Base-by-base conservation (phyloP, 1,284 basidiomycete species). In the Trichosporon ovoides region DNA sequence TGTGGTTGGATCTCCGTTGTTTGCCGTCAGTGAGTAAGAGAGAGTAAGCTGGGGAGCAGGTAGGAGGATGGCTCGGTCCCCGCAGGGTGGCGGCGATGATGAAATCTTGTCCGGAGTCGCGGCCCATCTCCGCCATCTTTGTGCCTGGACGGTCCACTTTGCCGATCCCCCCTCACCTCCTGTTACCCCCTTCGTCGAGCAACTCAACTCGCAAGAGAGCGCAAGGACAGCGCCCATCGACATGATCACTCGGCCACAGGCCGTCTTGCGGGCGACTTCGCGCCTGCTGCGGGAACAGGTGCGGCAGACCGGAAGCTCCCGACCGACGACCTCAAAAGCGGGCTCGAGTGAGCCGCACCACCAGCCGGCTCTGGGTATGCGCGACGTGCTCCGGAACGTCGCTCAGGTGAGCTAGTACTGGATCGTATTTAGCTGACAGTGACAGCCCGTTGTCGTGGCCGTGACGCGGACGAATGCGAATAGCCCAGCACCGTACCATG, bases 401-500 rank as follows among this genome's bases (percentile, higher is more conserved):
- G 69, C 76, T 18, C 76, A 79, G 66, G 77, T 78, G 46, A 46
- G 75, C 63, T 28, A n/a, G n/a, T 16, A 12, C n/a, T 38, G 13
- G 11, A 36, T 36, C 3, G 7, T 16, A 35, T 43, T 20, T 0
- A 20, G 43, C 52, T 59, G 24, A 38, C 40, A 5, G n/a, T n/a
- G 16, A 3, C 60, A 78, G 75, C 75, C 75, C 7, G 76, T 78
- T 40, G 73, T 75, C n/a, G 63, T 77, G n/a, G 74, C 73, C 13
- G 70, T 76, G 71, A 54, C 64, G 50, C 24, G 55, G 37, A 60
- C 61, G 33, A 31, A 33, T 20, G 38, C 35, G 12, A 16, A 34
- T 14, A 50, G 22, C 16, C 36, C 43, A 7, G 43, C 43, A n/a
- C 43, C 43, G 24, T 78, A 75, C 55, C 91, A 95, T 74, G 92